Percentiles rank a stretch among this genome's conserved stretches.
Conservation (phyloP, 2,329 filamentous ascomycete species). For the Paecilomyces formosus region DNA sequence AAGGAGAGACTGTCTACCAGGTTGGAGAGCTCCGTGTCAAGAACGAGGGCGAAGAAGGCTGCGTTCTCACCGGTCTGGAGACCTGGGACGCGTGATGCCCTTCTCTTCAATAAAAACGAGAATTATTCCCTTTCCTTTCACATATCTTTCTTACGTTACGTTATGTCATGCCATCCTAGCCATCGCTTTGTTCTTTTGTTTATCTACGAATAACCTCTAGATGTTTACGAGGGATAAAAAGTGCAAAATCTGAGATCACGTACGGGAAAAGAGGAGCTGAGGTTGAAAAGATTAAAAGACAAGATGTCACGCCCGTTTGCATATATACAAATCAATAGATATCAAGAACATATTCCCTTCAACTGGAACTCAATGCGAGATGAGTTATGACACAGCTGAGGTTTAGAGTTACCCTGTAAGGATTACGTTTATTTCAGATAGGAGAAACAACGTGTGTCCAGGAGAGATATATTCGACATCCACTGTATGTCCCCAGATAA, state of each 20-base stretch:
- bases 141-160: constrained; percentile 5
- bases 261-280: not conserved
- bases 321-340: not conserved
- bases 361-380: not conserved
- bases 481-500: too few relatives aligned
- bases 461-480: too few relatives aligned
- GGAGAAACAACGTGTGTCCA: too few relatives aligned
- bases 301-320: not conserved
- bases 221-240: not conserved
- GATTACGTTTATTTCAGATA: too few relatives aligned
- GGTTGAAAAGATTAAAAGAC: not conserved
- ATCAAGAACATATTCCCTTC: too few relatives aligned
- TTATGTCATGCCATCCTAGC: not conserved
- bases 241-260: not conserved
- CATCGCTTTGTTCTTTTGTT: not conserved
- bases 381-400: too few relatives aligned
- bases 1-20: constrained; percentile 68
- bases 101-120: not conserved
- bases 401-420: too few relatives aligned
- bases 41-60: constrained; percentile 47
- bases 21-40: constrained; percentile 66
- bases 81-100: constrained; percentile 27
- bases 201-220: not conserved
- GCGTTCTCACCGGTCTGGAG: constrained; percentile 55
- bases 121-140: constrained; percentile 5